These are phyloP conservation scores for Psilocybe subaeruginosa DNA, from an alignment of 768 basidiomycete species.

Conservation along the genomic window DNA sequence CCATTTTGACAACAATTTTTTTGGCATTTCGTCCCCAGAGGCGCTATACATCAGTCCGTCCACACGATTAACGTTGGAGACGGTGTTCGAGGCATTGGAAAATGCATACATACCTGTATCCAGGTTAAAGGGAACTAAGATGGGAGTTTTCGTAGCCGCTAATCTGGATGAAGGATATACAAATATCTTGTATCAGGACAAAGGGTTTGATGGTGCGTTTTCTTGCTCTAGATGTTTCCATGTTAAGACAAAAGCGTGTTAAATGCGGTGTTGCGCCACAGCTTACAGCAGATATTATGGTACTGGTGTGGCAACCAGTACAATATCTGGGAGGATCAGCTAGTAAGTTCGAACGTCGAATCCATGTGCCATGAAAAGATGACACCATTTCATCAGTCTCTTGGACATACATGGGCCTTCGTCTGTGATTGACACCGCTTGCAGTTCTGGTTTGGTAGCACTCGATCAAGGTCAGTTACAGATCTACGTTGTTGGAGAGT, in stretches of 20 bases:
- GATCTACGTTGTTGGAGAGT: background rate
- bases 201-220: slow-evolving; percentile 26
- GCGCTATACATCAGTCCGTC: slow-evolving; percentile 26
- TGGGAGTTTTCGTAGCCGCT: slow-evolving; percentile 29
- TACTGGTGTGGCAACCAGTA: slow-evolving; percentile 28
- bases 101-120: slow-evolving; percentile 31
- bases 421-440: slow-evolving; percentile 28
- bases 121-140: slow-evolving; percentile 27
- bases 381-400: slow-evolving; percentile 10
- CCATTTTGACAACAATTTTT: slow-evolving; percentile 32
- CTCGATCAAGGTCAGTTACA: slow-evolving; percentile 27
- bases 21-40: slow-evolving; percentile 32
- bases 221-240: background rate
- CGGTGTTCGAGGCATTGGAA: slow-evolving; percentile 33
- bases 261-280: background rate
- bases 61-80: slow-evolving; percentile 30
- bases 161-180: slow-evolving; percentile 28
- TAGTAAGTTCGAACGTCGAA: slow-evolving; percentile 23
- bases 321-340: slow-evolving; percentile 31
- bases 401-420: slow-evolving; percentile 34
- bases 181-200: slow-evolving; percentile 21
- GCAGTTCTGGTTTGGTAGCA: slow-evolving; percentile 30
- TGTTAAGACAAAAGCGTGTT: background rate
- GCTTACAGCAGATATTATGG: slow-evolving; percentile 32
- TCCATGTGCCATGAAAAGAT: background rate